Evolutionary conservation across 1,284 basidiomycete species (phyloP).

Genomic region (Irpex sp.): DNA sequence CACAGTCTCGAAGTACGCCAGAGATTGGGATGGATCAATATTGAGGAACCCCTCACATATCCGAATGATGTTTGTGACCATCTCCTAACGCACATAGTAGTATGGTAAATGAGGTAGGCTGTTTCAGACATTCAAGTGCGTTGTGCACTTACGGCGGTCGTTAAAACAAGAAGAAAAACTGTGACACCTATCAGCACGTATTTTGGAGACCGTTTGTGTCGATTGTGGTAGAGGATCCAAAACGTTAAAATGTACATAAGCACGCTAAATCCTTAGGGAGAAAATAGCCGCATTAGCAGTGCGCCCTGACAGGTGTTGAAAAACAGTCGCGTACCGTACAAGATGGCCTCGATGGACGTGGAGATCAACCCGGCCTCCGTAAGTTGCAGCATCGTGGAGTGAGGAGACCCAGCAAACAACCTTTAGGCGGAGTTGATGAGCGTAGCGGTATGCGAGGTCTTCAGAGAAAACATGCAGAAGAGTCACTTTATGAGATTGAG

Average conservation of each 20-base stretch:
- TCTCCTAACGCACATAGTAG: constrained; percentile 16
- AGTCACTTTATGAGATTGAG: too few relatives aligned
- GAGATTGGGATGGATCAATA: constrained; percentile 8
- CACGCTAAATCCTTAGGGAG: constrained; percentile 20
- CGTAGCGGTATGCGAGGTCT: too few relatives aligned
- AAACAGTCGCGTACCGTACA: constrained; percentile 20
- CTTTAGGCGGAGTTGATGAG: too few relatives aligned
- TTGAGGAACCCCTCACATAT: constrained; percentile 18
- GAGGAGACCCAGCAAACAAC: too few relatives aligned
- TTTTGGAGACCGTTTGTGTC: constrained; percentile 16
- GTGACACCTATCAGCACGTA: constrained; percentile 14
- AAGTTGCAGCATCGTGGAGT: constrained; percentile 9
- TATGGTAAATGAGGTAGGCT: not conserved
- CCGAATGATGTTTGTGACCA: constrained; percentile 20
- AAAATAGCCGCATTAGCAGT: not conserved
- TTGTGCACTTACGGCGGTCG: constrained; percentile 20
- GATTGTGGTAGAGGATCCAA: constrained; percentile 24
- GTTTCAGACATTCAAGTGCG: not conserved
- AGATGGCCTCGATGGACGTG: constrained; percentile 22
- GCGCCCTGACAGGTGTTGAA: not conserved
- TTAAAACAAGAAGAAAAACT: constrained; percentile 19
- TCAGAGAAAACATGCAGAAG: too few relatives aligned
- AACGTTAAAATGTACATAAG: constrained; percentile 25
- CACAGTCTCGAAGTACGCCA: constrained; percentile 22
- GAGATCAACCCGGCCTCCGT: constrained; percentile 22